phyloP scores from a whole-genome alignment of 2,329 filamentous ascomycete species.

The Calonectria naviculata region DNA sequence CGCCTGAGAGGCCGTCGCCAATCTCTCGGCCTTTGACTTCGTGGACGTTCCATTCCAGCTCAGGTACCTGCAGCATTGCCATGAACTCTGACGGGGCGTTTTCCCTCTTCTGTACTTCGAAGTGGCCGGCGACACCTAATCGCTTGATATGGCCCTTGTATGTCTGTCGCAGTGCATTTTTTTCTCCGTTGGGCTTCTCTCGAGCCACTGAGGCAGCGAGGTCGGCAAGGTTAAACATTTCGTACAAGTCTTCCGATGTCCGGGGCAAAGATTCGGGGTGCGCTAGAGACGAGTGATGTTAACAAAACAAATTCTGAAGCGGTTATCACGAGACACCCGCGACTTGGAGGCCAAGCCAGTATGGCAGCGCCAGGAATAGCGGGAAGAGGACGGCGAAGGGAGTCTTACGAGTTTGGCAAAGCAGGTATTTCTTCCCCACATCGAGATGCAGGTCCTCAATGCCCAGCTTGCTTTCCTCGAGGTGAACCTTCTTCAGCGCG shows the following conservation, averaged over 20 bases:
- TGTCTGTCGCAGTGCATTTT: conserved; percentile 74
- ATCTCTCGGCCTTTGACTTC: conserved; percentile 67
- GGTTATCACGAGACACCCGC: conserved; percentile 37
- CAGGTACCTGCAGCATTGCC: conserved; percentile 61
- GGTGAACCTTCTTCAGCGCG: conserved; percentile 70
- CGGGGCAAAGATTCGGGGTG: conserved; percentile 60
- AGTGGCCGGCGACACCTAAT: conserved; percentile 70
- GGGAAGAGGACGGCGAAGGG: conserved; percentile 55
- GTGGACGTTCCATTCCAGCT: conserved; percentile 68
- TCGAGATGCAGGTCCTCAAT: conserved; percentile 74
- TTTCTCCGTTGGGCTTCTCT: conserved; percentile 73
- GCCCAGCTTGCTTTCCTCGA: conserved; percentile 70
- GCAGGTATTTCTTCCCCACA: conserved; percentile 74
- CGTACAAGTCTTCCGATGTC: conserved; percentile 68
- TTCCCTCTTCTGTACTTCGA: conserved; percentile 66
- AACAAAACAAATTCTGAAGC: conserved; percentile 51
- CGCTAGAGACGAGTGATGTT: conserved; percentile 58
- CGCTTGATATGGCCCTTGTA: conserved; percentile 77
- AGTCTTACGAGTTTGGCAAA: conserved; percentile 75
- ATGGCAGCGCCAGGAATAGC: conserved; percentile 39
- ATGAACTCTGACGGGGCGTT: conserved; percentile 64
- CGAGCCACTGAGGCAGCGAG: conserved; percentile 72
- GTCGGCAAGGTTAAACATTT: conserved; percentile 64
- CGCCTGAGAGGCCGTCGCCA: conserved; percentile 60
- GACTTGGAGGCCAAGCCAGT: conserved; percentile 31